phyloP scores from a whole-genome alignment of 306 rosid species.

The Cyclanthera cordifolia region DNA sequence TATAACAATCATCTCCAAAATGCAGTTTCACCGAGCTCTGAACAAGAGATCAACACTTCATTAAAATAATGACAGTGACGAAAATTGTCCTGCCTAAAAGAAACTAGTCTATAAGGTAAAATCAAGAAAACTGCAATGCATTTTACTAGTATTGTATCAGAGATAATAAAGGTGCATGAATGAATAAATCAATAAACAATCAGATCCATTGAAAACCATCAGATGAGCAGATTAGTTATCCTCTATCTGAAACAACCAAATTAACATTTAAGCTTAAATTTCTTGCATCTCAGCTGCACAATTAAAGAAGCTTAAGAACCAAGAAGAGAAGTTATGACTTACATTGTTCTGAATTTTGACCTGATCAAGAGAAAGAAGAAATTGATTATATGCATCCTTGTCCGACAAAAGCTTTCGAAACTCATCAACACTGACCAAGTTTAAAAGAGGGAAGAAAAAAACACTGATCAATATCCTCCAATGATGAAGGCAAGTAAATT shows the following conservation, averaged over 20 bases:
- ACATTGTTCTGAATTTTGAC: slow-evolving; percentile 71
- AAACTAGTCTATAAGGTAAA: not conserved
- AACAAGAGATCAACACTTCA: not conserved
- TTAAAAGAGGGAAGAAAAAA: not conserved
- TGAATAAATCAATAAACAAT: not conserved
- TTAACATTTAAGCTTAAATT: slow-evolving; percentile 1
- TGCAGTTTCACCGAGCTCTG: not conserved
- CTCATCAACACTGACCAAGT: slow-evolving; percentile 54
- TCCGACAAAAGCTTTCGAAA: slow-evolving; percentile 69
- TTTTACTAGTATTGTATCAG: not conserved
- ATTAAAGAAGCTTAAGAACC: not conserved
- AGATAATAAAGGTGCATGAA: not conserved
- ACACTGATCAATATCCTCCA: not conserved
- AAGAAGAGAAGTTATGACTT: slow-evolving; percentile 26
- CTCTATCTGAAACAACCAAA: not conserved
- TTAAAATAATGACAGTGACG: not conserved
- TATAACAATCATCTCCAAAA: not conserved
- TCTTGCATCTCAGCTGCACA: not conserved
- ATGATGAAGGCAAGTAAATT: not conserved
- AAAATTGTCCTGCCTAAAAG: not conserved
- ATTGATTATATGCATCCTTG: slow-evolving; percentile 68
- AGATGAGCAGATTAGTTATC: not conserved
- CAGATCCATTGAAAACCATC: not conserved
- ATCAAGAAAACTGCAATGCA: not conserved
- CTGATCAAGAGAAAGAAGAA: slow-evolving; percentile 60